A percentile compares a stretch with the other conserved stretches of the same genome.
phyloP scores from a whole-genome alignment of 1,139 yeast species.

The Suhomyces terraborum region DNA sequence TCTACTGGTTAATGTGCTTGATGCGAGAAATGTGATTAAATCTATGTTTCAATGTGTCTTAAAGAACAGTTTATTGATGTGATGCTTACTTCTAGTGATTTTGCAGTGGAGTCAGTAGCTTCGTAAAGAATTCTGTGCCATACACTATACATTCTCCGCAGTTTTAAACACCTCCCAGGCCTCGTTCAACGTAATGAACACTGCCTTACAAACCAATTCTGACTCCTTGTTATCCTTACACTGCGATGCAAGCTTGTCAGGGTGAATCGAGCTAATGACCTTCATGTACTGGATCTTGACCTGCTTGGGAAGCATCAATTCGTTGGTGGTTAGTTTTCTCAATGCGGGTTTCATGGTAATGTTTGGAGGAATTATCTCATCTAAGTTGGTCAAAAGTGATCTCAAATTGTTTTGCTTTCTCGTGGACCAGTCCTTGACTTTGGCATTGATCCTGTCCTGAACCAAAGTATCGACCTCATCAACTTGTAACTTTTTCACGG shows the following conservation, averaged over 20 bases:
- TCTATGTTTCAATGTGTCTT: no score
- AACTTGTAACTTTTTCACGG: slow-evolving; percentile 6
- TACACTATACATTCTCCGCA: slow-evolving; percentile 34
- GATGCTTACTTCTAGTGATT: no score
- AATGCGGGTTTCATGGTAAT: slow-evolving; percentile 20
- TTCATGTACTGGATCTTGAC: slow-evolving; percentile 88
- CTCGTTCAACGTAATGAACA: slow-evolving; percentile 77
- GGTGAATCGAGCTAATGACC: slow-evolving; percentile 91
- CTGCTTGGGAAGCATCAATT: slow-evolving; percentile 85
- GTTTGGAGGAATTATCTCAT: slow-evolving; percentile 24
- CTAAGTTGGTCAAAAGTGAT: slow-evolving; percentile 23
- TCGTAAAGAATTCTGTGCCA: background rate
- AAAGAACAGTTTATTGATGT: no score
- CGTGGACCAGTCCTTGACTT: slow-evolving; percentile 22
- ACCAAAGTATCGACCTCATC: slow-evolving; percentile 17
- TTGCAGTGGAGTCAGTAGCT: background rate
- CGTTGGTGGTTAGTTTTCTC: slow-evolving; percentile 51
- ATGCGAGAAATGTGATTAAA: no score
- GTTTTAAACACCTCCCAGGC: slow-evolving; percentile 90
- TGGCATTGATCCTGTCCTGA: slow-evolving; percentile 18
- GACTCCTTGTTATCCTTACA: slow-evolving; percentile 57
- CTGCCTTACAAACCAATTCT: slow-evolving; percentile 83
- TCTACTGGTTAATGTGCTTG: no score
- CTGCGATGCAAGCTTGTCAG: slow-evolving; percentile 69
- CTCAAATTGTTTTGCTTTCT: slow-evolving; percentile 26